phyloP scores from a whole-genome alignment of 305 asterid genomes.

The Coffea humblotiana region DNA sequence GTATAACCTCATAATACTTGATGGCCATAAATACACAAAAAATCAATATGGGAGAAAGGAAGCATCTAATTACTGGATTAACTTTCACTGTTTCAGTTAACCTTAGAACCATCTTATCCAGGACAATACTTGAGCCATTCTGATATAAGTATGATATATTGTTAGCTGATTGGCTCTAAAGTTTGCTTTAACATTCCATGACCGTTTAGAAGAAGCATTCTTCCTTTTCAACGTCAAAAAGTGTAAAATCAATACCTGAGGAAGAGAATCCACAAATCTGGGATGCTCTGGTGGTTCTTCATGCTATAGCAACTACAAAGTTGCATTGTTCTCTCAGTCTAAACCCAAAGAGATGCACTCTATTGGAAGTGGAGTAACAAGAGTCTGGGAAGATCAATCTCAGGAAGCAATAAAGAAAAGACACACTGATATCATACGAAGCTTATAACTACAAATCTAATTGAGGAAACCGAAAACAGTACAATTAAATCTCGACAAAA shows the following conservation, averaged over 20 bases:
- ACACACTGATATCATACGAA: neutral
- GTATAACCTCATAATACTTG: neutral
- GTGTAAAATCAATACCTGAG: neutral
- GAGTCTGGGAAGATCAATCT: neutral
- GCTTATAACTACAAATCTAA: neutral
- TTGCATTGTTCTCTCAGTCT: neutral
- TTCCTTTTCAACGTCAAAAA: neutral
- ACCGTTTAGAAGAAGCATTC: neutral
- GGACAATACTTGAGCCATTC: neutral
- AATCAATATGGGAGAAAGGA: neutral
- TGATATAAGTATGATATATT: neutral
- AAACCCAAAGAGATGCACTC: neutral
- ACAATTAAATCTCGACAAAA: conserved; percentile 7
- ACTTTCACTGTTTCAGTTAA: neutral
- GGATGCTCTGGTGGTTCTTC: neutral
- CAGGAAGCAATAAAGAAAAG: neutral
- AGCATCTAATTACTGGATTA: neutral
- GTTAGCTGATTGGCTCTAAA: neutral
- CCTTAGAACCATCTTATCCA: neutral
- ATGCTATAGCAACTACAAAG: neutral
- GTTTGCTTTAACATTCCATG: neutral
- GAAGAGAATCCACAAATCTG: neutral
- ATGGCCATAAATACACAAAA: neutral
- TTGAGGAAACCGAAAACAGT: neutral
- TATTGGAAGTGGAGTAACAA: neutral